Evolutionary conservation across 2,329 filamentous ascomycete species (phyloP).

Genomic region (Epichloe sp.): DNA sequence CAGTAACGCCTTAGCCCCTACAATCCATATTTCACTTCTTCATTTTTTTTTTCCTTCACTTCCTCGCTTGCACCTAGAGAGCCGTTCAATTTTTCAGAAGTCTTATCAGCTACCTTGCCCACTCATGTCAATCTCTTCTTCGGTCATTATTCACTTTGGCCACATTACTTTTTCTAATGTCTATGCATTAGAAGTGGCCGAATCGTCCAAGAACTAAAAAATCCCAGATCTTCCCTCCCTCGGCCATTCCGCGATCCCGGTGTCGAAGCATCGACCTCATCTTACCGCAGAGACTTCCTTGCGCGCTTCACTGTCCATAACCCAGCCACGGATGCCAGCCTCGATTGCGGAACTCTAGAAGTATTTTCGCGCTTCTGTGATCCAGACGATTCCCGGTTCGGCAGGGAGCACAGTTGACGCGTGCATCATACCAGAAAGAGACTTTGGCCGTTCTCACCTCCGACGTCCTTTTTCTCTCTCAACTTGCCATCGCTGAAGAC

Average conservation of each 20-base stretch:
- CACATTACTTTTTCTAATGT: not conserved
- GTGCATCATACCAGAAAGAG: not conserved
- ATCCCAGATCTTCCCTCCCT: conserved; percentile 2
- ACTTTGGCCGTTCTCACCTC: not conserved
- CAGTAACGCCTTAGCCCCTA: conserved; percentile 1
- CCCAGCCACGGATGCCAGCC: not conserved
- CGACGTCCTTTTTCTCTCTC: not conserved
- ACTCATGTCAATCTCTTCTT: not conserved
- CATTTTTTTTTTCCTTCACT: not conserved
- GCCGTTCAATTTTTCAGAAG: not conserved
- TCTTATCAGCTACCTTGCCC: not conserved
- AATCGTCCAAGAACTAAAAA: not conserved
- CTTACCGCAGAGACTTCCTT: not conserved
- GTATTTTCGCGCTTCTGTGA: not conserved
- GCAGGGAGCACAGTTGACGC: not conserved
- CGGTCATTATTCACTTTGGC: not conserved
- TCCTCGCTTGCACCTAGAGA: not conserved
- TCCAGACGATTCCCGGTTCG: not conserved
- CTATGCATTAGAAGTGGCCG: not conserved
- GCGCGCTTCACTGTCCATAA: not conserved
- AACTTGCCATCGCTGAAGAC: not conserved
- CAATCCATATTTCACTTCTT: conserved; percentile 3
- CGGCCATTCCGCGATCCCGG: conserved; percentile 4
- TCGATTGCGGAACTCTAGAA: not conserved
- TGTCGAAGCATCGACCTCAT: conserved; percentile 4